Conservation (phyloP, 495 filamentous ascomycete genomes). For the Cladorrhinum samala region DNA sequence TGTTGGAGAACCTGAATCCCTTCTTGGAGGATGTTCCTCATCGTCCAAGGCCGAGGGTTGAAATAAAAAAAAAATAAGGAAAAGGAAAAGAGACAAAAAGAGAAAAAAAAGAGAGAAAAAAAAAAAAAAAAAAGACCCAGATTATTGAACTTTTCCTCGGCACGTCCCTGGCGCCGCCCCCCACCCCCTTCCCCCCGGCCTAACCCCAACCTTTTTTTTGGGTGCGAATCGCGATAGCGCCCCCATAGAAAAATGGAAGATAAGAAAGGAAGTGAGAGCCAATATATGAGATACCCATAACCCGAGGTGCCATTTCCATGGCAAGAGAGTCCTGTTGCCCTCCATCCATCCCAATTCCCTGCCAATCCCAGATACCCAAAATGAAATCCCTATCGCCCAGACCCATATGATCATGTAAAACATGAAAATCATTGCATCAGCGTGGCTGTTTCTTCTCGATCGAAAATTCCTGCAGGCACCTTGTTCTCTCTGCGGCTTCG, state of each 20-base stretch:
- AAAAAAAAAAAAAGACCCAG: slow-evolving; percentile 5
- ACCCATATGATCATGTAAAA: slow-evolving; percentile 14
- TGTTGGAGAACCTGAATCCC: neutral
- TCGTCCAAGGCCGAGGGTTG: too few species aligned
- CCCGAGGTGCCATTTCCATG: slow-evolving; percentile 6
- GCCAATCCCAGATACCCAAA: slow-evolving; percentile 11
- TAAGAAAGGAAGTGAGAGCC: neutral
- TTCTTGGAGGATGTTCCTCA: neutral
- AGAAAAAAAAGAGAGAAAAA: slow-evolving; percentile 7
- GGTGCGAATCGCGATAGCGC: slow-evolving; percentile 1
- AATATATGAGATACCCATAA: slow-evolving; percentile 7
- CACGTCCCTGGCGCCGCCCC: neutral
- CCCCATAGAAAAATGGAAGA: neutral
- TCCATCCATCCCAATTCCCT: slow-evolving; percentile 12
- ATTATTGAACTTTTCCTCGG: slow-evolving; percentile 11
- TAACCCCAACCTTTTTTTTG: slow-evolving; percentile 3
- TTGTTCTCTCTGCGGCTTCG: neutral
- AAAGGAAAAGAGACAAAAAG: slow-evolving; percentile 5
- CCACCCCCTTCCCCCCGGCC: too few species aligned
- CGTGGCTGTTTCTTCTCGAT: neutral
- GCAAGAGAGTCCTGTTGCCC: slow-evolving; percentile 20
- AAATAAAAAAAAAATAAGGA: neutral
- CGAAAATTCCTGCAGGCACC: neutral
- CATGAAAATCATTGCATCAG: slow-evolving; percentile 15
- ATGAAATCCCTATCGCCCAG: slow-evolving; percentile 20